Conservation (phyloP, 139 green algal species). For the Picochlorum sp. region DNA sequence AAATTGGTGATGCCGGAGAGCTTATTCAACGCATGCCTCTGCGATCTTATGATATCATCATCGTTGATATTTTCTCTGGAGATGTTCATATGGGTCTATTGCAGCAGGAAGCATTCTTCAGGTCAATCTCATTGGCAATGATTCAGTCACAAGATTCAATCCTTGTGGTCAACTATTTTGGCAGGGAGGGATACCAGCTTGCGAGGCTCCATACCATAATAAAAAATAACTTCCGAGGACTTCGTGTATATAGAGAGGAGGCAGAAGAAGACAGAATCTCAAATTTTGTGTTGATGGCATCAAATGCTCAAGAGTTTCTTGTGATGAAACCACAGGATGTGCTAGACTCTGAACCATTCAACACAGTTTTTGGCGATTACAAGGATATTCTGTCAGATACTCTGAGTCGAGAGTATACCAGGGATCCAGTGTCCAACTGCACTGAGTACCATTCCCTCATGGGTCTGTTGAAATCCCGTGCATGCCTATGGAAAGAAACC, state of each 20-base stretch:
- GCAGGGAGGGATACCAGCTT: not conserved
- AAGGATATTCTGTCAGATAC: no score
- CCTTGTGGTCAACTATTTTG: constrained; percentile 1
- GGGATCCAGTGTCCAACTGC: no score
- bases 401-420: no score
- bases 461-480: no score
- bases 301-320: not conserved
- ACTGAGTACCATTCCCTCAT: no score
- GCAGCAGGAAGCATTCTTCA: not conserved
- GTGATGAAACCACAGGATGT: no score
- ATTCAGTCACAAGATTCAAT: not conserved
- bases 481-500: no score
- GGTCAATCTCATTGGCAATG: no score
- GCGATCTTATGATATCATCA: constrained; percentile 3
- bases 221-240: not conserved
- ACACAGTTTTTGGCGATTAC: no score
- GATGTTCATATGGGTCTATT: not conserved
- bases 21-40: not conserved
- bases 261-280: not conserved
- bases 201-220: not conserved
- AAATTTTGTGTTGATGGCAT: not conserved
- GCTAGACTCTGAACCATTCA: no score
- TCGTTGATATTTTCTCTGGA: constrained; percentile 11
- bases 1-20: not conserved
- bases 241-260: not conserved